Evolutionary conservation across 495 filamentous ascomycete genomes (phyloP).

Genomic region (Trichocladium antarcticum): DNA sequence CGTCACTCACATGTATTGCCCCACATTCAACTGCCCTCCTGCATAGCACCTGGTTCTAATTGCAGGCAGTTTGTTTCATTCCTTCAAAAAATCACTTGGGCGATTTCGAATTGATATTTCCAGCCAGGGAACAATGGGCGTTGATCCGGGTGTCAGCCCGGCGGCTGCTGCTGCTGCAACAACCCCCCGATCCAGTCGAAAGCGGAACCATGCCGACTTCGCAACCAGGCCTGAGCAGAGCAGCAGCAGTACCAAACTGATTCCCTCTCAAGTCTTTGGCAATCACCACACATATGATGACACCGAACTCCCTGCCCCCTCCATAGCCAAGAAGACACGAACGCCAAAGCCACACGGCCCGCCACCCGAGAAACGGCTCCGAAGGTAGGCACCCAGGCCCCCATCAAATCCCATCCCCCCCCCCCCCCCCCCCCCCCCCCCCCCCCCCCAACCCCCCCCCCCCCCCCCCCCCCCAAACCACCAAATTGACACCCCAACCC

Average conservation of each 20-base stretch:
- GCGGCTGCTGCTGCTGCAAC: background rate
- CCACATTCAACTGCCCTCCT: too few species aligned
- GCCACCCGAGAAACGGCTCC: slow-evolving; percentile 14
- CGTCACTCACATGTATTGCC: too few species aligned
- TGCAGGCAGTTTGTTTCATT: too few species aligned
- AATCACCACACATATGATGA: background rate
- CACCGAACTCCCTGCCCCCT: background rate
- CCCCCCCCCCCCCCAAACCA: background rate
- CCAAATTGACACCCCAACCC: background rate
- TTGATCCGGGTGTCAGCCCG: background rate
- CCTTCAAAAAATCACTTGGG: background rate
- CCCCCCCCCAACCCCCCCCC: background rate
- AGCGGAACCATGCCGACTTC: slow-evolving; percentile 1
- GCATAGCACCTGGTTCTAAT: too few species aligned
- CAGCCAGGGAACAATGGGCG: background rate
- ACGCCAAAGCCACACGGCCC: background rate
- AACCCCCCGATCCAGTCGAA: slow-evolving; percentile 2
- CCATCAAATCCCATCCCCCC: background rate
- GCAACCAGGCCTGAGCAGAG: too few species aligned
- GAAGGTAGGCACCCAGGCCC: slow-evolving; percentile 3
- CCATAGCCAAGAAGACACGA: background rate
- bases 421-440: background rate
- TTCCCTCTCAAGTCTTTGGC: too few species aligned
- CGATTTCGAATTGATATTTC: background rate
- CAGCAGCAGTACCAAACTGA: background rate